Base-by-base conservation (phyloP, 2,329 filamentous ascomycete species). In the Aphanocladium album region DNA sequence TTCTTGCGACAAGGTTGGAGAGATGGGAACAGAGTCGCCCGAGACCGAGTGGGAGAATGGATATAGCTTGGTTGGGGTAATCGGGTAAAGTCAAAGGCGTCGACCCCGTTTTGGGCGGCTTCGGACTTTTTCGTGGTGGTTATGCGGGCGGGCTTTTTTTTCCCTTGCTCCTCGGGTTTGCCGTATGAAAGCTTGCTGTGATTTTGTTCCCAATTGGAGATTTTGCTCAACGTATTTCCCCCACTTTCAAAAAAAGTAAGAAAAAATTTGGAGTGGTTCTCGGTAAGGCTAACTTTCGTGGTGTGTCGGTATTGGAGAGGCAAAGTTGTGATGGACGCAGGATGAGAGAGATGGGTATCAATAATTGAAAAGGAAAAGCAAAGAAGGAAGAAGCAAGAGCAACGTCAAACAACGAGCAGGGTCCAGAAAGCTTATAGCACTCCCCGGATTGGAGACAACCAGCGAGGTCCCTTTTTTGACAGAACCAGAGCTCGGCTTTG, bases 61-160 rank as follows among this genome's bases (percentile, higher is more conserved):
- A 21, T n/a, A n/a, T n/a, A n/a, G 43, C 7, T 53, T 23, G 30
- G 50, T 30, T 30, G 21, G 25, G 23, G 45, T 9, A n/a, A 21
- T 14, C 12, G 45, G 25, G 41, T 3, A 45, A 35, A 46, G 19
- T 21, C 19, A 11, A 14, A 49, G 30, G 35, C 19, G 25, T 14
- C 17, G 51, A 54, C 51, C 55, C 46, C 45, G 56, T 52, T 59
- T 59, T 59, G 19, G 54, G 56, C 16, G 33, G 25, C 16, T 35
- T 56, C 35, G 39, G 46, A 27, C 23, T 33, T 52, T 49, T 59
- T 21, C 27, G 52, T 39, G 30, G 52, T 54, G 49, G 30, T 52
- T 37, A n/a, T 52, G n/a, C 27, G 37, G 33, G 52, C 23, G 53
- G 25, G 16, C 19, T 56, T 33, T 56, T 39, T n/a, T 19, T 30